Evolutionary conservation across 2,329 filamentous ascomycete species (phyloP).

Genomic region (Ophiostoma perfectum): DNA sequence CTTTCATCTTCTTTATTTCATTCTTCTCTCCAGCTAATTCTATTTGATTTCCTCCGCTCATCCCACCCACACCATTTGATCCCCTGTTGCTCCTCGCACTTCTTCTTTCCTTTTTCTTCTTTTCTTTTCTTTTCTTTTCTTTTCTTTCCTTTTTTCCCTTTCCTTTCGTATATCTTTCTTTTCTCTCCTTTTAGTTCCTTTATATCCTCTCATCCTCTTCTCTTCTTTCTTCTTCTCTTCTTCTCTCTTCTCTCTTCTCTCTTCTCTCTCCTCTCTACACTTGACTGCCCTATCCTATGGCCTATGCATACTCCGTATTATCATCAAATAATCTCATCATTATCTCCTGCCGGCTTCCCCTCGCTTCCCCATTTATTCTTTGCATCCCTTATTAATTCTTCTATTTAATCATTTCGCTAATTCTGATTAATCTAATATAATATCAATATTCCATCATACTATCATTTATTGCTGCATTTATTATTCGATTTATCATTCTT

Average conservation of each 20-base stretch:
- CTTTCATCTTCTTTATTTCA: too few species aligned
- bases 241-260: not conserved
- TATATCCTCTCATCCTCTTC: not conserved
- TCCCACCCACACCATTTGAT: too few species aligned
- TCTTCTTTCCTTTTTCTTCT: not conserved
- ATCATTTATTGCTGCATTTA: not conserved
- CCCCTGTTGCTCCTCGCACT: too few species aligned
- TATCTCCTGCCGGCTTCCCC: not conserved
- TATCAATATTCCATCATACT: not conserved
- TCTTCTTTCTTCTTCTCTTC: not conserved
- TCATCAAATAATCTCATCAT: too few species aligned
- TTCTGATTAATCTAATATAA: not conserved
- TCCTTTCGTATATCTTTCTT: constrained; percentile 4
- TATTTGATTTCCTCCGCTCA: too few species aligned
- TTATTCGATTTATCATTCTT: constrained; percentile 6
- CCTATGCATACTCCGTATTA: too few species aligned
- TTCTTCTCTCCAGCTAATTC: not conserved
- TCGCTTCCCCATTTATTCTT: not conserved
- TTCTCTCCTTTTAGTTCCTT: not conserved
- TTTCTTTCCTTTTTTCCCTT: not conserved
- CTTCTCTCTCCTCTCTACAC: not conserved
- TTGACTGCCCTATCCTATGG: not conserved
- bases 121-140: not conserved
- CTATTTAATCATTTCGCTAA: not conserved
- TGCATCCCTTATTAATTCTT: not conserved